Percentiles rank a stretch among this genome's conserved stretches.
Evolutionary conservation across 2,329 filamentous ascomycete genomes (phyloP).

Genomic region (Exophiala xenobiotica): DNA sequence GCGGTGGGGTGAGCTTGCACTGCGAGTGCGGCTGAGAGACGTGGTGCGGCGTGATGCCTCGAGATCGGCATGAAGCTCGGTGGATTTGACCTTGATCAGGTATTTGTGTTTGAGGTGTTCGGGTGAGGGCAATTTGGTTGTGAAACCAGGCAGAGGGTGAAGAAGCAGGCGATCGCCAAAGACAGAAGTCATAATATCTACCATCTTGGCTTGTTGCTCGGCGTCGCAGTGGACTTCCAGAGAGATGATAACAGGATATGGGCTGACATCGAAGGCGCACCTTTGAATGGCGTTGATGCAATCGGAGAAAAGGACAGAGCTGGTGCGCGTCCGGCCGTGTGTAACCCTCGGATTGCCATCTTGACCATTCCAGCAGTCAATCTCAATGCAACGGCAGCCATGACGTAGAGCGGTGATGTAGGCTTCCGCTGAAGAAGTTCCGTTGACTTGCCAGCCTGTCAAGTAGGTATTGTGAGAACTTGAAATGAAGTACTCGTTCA

Average conservation of each 20-base stretch:
- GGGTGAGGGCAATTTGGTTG: constrained; percentile 73
- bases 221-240: constrained; percentile 91
- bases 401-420: constrained; percentile 87
- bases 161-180: constrained; percentile 79
- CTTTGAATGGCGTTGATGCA: constrained; percentile 91
- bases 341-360: constrained; percentile 86
- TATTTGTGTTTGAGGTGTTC: constrained; percentile 81
- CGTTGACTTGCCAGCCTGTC: constrained; percentile 82
- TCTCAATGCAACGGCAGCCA: constrained; percentile 92
- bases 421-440: constrained; percentile 87
- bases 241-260: constrained; percentile 88
- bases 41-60: constrained; percentile 45
- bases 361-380: constrained; percentile 95
- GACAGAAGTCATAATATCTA: constrained; percentile 78
- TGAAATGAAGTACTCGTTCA: constrained; percentile 97
- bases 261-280: constrained; percentile 86
- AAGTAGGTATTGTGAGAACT: constrained; percentile 99
- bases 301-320: constrained; percentile 82
- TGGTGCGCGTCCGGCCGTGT: constrained; percentile 87
- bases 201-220: constrained; percentile 83
- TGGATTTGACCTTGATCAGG: constrained; percentile 91
- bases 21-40: constrained; percentile 54
- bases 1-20: constrained; percentile 73
- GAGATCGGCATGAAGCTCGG: constrained; percentile 55
- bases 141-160: constrained; percentile 68